Conservation (phyloP, 2,329 filamentous ascomycete genomes). For the Pseudogymnoascus sp. region DNA sequence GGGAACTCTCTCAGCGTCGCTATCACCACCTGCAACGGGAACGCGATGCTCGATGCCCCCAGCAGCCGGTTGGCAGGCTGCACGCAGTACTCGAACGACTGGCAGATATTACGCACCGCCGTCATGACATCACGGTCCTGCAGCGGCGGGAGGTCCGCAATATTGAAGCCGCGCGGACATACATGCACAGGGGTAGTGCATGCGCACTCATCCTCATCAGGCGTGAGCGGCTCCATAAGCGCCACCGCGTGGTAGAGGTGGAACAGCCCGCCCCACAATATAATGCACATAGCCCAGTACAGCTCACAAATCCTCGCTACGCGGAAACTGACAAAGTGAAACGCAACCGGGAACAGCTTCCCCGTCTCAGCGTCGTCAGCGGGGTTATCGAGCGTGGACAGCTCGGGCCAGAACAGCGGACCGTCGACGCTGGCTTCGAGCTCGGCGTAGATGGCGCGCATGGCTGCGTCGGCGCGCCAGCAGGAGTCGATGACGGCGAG, state of each 20-base stretch:
- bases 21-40: conserved; percentile 23
- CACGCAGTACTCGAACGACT: conserved; percentile 30
- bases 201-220: not conserved
- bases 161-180: conserved; percentile 11
- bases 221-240: conserved; percentile 12
- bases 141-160: conserved; percentile 19
- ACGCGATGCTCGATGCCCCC: conserved; percentile 16
- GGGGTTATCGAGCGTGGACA: conserved; percentile 15
- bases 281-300: conserved; percentile 28
- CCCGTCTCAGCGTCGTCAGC: conserved; percentile 11
- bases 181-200: conserved; percentile 6
- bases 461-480: conserved; percentile 25
- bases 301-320: conserved; percentile 26
- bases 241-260: conserved; percentile 26
- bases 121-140: conserved; percentile 23
- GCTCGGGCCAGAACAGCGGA: conserved; percentile 27
- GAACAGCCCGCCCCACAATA: conserved; percentile 30
- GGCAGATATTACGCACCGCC: conserved; percentile 29
- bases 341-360: conserved; percentile 27
- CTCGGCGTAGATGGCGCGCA: conserved; percentile 23
- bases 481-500: conserved; percentile 21
- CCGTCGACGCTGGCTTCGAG: conserved; percentile 19
- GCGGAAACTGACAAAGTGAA: conserved; percentile 24
- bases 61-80: conserved; percentile 19
- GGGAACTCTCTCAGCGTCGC: conserved; percentile 16